These are phyloP conservation scores for Ceratocystis alfenasii DNA, from an alignment of 2,329 filamentous ascomycete species.

Conservation along the genomic window DNA sequence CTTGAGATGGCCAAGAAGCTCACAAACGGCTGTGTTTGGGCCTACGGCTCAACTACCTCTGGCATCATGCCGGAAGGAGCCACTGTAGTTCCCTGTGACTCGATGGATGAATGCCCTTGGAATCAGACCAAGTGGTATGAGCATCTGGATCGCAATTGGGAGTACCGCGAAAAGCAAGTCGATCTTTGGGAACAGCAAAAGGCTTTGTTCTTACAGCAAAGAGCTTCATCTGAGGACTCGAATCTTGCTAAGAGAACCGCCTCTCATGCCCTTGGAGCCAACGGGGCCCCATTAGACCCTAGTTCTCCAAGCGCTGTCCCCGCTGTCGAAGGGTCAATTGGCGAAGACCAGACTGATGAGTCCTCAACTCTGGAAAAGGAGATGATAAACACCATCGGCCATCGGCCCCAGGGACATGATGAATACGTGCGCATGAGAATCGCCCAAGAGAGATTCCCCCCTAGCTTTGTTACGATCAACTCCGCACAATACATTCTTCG, in stretches of 20 bases:
- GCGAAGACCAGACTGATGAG: background rate
- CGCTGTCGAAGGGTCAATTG: background rate
- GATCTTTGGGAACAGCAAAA: constrained; percentile 28
- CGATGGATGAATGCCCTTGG: constrained; percentile 39
- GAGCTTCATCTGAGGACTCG: background rate
- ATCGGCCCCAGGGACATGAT: constrained; percentile 39
- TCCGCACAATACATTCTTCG: constrained; percentile 47
- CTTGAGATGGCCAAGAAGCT: constrained; percentile 52
- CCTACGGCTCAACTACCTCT: constrained; percentile 46
- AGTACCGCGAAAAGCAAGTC: constrained; percentile 35
- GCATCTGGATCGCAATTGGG: constrained; percentile 36
- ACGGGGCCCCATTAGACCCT: no score
- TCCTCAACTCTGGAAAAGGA: background rate
- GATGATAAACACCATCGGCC: constrained; percentile 18
- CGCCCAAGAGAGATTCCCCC: constrained; percentile 35
- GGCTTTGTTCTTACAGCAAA: constrained; percentile 21
- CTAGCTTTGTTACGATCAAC: constrained; percentile 39
- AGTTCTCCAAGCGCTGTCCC: background rate
- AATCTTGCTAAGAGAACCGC: background rate
- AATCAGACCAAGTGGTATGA: constrained; percentile 39
- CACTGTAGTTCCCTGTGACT: constrained; percentile 37
- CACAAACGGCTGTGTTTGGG: constrained; percentile 59
- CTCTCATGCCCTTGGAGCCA: background rate
- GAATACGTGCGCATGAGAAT: constrained; percentile 42
- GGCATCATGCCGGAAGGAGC: constrained; percentile 55